phyloP scores from a whole-genome alignment of 768 basidiomycete genomes.

The Coprinopsis marcescibilis region DNA sequence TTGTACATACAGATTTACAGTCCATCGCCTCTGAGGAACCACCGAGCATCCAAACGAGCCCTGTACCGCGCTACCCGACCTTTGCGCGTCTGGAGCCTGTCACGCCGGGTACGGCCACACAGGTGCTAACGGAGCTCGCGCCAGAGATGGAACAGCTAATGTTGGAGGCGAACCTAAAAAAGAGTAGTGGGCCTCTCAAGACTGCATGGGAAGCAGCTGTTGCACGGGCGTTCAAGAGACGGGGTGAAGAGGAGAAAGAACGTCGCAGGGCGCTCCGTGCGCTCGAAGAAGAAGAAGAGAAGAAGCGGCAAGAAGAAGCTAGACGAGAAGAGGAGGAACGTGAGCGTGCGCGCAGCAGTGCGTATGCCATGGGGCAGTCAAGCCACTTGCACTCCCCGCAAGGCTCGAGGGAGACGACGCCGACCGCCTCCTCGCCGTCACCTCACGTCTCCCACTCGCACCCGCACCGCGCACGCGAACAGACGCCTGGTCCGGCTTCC shows the following conservation, averaged over 20 bases:
- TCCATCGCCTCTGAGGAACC: slow-evolving; percentile 29
- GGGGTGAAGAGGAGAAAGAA: background rate
- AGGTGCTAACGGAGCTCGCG: slow-evolving; percentile 36
- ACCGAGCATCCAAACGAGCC: background rate
- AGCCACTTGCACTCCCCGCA: background rate
- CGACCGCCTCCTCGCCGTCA: background rate
- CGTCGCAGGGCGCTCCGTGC: background rate
- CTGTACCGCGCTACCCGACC: background rate
- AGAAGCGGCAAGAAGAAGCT: background rate
- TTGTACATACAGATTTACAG: slow-evolving; percentile 50
- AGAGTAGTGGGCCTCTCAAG: slow-evolving; percentile 51
- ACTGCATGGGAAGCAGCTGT: slow-evolving; percentile 47
- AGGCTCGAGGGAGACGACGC: slow-evolving; percentile 7
- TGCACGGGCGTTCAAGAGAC: background rate
- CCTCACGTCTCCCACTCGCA: background rate
- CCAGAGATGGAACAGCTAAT: slow-evolving; percentile 62
- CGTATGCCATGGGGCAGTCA: background rate
- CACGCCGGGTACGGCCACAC: slow-evolving; percentile 21
- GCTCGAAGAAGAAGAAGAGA: background rate
- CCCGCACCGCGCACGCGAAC: background rate
- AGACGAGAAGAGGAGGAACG: background rate
- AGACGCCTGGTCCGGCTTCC: background rate
- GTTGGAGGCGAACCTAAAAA: slow-evolving; percentile 56
- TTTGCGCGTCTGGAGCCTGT: background rate
- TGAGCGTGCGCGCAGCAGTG: background rate